These are phyloP conservation scores for Monilinia fructicola DNA, from an alignment of 2,329 filamentous ascomycete species.

Conservation along the genomic window DNA sequence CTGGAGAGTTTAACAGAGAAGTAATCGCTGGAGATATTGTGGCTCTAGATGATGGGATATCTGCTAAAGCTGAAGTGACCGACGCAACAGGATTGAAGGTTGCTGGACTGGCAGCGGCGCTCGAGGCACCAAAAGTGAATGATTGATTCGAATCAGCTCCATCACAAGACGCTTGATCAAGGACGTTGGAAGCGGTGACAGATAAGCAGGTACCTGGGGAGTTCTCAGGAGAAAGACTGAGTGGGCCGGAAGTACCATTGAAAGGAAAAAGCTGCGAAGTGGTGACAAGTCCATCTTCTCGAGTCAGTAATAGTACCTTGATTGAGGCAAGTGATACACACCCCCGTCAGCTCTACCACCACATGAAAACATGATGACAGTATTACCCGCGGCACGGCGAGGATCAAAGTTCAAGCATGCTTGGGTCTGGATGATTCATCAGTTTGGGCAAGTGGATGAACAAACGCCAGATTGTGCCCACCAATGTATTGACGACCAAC, in stretches of 20 bases:
- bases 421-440: constrained; percentile 44
- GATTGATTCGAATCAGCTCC: constrained; percentile 44
- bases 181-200: constrained; percentile 44
- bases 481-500: constrained; percentile 54
- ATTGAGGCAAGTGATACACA: not conserved
- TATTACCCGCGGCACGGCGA: constrained; percentile 50
- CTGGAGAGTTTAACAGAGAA: not conserved
- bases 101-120: constrained; percentile 16
- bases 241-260: constrained; percentile 38
- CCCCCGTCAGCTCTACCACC: constrained; percentile 24
- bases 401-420: constrained; percentile 60
- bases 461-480: constrained; percentile 31
- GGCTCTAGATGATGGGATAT: not conserved
- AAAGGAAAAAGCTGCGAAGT: constrained; percentile 23
- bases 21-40: not conserved
- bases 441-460: not conserved
- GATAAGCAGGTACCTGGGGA: constrained; percentile 47
- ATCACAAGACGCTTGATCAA: constrained; percentile 45
- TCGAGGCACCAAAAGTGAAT: constrained; percentile 41
- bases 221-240: constrained; percentile 48
- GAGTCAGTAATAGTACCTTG: not conserved
- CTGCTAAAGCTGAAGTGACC: not conserved
- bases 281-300: constrained; percentile 18
- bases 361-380: constrained; percentile 53
- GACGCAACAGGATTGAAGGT: not conserved